Percentiles rank a stretch among this genome's conserved stretches.
phyloP scores from a whole-genome alignment of 2,329 filamentous ascomycete species.

The Aspergillus aculeatus region DNA sequence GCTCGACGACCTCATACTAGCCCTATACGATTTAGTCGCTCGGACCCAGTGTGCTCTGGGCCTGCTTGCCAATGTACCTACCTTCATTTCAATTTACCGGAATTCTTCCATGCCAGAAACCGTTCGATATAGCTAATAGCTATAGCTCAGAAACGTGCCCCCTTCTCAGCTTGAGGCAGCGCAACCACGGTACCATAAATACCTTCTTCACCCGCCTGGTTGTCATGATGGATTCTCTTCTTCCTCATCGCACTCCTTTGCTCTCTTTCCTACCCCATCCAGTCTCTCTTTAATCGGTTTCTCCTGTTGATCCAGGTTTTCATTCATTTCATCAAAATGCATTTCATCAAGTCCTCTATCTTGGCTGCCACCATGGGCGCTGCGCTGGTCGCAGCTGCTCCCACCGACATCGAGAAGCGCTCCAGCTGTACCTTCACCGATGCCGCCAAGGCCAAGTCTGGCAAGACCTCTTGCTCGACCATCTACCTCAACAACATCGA shows the following conservation, averaged over 20 bases:
- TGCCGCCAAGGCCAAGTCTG: constrained; percentile 26
- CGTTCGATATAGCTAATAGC: background rate
- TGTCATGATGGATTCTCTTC: background rate
- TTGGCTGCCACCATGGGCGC: constrained; percentile 16
- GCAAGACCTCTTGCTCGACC: constrained; percentile 34
- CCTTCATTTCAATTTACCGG: background rate
- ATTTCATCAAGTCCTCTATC: constrained; percentile 14
- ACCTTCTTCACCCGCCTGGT: background rate
- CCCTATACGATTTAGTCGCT: background rate
- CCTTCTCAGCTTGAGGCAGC: background rate
- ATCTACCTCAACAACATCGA: constrained; percentile 40
- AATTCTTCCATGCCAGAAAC: background rate
- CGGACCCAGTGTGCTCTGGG: background rate
- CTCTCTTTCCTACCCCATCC: background rate
- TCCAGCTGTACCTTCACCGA: constrained; percentile 34
- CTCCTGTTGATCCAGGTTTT: constrained; percentile 14
- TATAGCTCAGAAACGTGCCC: background rate
- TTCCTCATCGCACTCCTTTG: background rate
- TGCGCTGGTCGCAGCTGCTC: constrained; percentile 15
- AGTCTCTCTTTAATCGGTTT: constrained; percentile 9
- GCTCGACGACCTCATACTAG: background rate
- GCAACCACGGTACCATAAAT: background rate
- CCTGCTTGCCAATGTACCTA: background rate
- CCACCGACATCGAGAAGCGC: constrained; percentile 8
- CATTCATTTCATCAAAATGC: constrained; percentile 14